phyloP scores from a whole-genome alignment of 2,329 filamentous ascomycete genomes.

The Onygenales sp. region DNA sequence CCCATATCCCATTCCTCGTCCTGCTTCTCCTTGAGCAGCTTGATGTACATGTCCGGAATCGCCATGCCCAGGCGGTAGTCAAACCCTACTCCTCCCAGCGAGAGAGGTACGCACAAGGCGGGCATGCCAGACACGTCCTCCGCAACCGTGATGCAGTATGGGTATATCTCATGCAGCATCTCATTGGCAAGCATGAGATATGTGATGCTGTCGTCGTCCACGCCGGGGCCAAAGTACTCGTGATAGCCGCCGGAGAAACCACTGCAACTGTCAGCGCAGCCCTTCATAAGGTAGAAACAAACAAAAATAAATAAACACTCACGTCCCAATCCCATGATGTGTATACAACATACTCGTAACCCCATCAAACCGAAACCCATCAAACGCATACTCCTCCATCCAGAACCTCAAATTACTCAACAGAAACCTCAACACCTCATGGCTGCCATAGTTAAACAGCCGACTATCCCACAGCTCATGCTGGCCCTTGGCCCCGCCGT shows the following conservation, averaged over 20 bases:
- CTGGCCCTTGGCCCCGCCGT: slow-evolving; percentile 69
- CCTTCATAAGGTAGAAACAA: not conserved
- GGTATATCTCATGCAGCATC: slow-evolving; percentile 85
- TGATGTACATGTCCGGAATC: slow-evolving; percentile 98
- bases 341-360: slow-evolving; percentile 97
- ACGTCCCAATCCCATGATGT: slow-evolving; percentile 96
- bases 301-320: slow-evolving; percentile 33
- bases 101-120: slow-evolving; percentile 77
- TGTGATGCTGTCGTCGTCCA: slow-evolving; percentile 87
- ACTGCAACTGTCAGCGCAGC: slow-evolving; percentile 33
- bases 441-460: slow-evolving; percentile 91
- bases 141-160: slow-evolving; percentile 79
- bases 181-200: slow-evolving; percentile 97
- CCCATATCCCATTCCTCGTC: slow-evolving; percentile 89
- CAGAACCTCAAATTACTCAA: slow-evolving; percentile 94
- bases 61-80: slow-evolving; percentile 98
- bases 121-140: slow-evolving; percentile 99
- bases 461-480: slow-evolving; percentile 96
- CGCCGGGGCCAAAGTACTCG: slow-evolving; percentile 83
- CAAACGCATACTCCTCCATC: slow-evolving; percentile 98
- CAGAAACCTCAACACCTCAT: slow-evolving; percentile 92
- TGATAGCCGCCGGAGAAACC: slow-evolving; percentile 97
- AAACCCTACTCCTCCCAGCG: slow-evolving; percentile 85
- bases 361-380: slow-evolving; percentile 95
- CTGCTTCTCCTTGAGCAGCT: slow-evolving; percentile 86